These are phyloP conservation scores for Amanita jacksonii DNA, from an alignment of 768 basidiomycete species.

Conservation along the genomic window DNA sequence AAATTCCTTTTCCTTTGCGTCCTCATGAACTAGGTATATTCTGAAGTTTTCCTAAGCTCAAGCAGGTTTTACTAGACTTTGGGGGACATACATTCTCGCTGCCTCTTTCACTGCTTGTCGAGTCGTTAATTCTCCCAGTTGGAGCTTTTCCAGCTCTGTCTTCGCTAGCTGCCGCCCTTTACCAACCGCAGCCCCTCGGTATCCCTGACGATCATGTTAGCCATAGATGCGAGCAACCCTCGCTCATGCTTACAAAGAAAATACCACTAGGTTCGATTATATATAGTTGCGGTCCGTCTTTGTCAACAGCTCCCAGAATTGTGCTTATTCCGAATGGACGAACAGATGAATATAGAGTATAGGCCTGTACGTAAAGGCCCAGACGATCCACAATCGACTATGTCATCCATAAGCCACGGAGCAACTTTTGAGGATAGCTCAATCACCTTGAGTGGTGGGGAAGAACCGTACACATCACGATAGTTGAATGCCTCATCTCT, in stretches of 20 bases:
- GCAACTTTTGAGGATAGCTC: background rate
- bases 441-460: slow-evolving; percentile 69
- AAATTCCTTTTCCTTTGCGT: slow-evolving; percentile 96
- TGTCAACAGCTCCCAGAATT: slow-evolving; percentile 84
- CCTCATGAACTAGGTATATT: slow-evolving; percentile 96
- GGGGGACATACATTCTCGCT: slow-evolving; percentile 76
- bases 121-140: slow-evolving; percentile 67
- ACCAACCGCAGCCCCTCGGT: slow-evolving; percentile 92
- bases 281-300: slow-evolving; percentile 76
- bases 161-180: slow-evolving; percentile 98
- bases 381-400: slow-evolving; percentile 58
- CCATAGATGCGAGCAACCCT: background rate
- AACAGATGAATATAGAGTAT: slow-evolving; percentile 96
- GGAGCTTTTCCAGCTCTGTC: slow-evolving; percentile 96
- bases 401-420: background rate
- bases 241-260: slow-evolving; percentile 53
- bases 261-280: slow-evolving; percentile 94
- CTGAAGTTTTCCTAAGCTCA: slow-evolving; percentile 29
- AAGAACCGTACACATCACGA: slow-evolving; percentile 63
- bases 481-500: slow-evolving; percentile 73
- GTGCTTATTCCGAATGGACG: slow-evolving; percentile 95
- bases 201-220: slow-evolving; percentile 48
- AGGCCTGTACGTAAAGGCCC: slow-evolving; percentile 85
- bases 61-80: background rate
- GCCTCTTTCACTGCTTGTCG: slow-evolving; percentile 88